Conservation (phyloP, 352 stramenopile species). For the Globisporangium emineosum region DNA sequence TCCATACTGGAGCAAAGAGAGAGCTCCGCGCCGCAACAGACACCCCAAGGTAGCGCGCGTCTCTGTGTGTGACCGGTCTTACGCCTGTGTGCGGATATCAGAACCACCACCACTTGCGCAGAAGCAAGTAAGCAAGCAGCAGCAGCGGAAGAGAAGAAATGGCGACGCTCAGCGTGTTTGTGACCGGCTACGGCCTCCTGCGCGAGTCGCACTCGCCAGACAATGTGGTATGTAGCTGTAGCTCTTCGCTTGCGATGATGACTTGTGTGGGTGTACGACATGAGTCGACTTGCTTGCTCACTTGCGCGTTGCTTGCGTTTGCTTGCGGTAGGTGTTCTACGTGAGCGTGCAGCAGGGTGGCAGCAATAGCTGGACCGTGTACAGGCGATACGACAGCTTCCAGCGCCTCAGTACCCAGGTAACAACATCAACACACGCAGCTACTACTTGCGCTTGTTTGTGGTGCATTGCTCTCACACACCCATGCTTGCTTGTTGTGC, state of each 20-base stretch:
- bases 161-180: conserved; percentile 65
- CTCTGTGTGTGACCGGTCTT: background rate
- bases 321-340: conserved; percentile 52
- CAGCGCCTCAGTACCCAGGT: conserved; percentile 67
- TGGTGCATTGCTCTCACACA: background rate
- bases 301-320: background rate
- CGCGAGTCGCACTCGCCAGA: conserved; percentile 49
- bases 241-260: background rate
- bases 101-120: conserved; percentile 1
- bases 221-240: conserved; percentile 33
- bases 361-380: conserved; percentile 66
- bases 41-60: background rate
- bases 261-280: background rate
- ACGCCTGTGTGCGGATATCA: background rate
- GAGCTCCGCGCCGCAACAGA: background rate
- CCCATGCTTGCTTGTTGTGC: conserved; percentile 2
- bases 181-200: conserved; percentile 73
- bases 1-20: background rate
- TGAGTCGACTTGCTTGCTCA: conserved; percentile 10
- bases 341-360: conserved; percentile 74
- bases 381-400: conserved; percentile 73
- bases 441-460: background rate
- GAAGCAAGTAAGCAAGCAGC: conserved; percentile 1
- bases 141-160: conserved; percentile 22
- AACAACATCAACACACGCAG: background rate